Percentiles rank a stretch among this genome's conserved stretches.
Evolutionary conservation across 2,329 filamentous ascomycete genomes (phyloP).

Genomic region (Cladobotryum protrusum): DNA sequence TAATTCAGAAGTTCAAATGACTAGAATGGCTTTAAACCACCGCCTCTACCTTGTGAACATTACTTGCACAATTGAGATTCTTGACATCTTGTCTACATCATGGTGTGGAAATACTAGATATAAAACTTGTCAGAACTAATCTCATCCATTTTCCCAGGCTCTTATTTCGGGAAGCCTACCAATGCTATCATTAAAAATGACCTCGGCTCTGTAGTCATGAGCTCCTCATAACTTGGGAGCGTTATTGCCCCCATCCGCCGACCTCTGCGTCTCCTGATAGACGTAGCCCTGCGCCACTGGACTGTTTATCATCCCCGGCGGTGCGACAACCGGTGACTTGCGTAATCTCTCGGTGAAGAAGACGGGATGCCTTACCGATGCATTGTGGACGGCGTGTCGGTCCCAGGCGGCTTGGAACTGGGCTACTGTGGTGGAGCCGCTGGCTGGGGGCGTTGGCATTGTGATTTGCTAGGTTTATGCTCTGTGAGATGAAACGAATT

Average conservation of each 20-base stretch:
- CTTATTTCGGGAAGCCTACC: too few relatives aligned
- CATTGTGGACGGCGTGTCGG: slow-evolving; percentile 38
- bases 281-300: slow-evolving; percentile 57
- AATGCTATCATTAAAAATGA: too few relatives aligned
- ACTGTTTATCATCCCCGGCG: slow-evolving; percentile 23
- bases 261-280: slow-evolving; percentile 42
- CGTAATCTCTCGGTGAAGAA: slow-evolving; percentile 65
- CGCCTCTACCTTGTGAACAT: too few relatives aligned
- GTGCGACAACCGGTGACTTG: slow-evolving; percentile 41
- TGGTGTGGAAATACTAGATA: too few relatives aligned
- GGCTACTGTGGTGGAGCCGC: slow-evolving; percentile 1
- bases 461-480: not conserved
- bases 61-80: too few relatives aligned
- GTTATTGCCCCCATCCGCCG: slow-evolving; percentile 14
- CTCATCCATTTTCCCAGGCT: too few relatives aligned
- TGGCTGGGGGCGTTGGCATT: slow-evolving; percentile 1
- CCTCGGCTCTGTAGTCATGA: too few relatives aligned
- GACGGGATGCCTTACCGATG: slow-evolving; percentile 62
- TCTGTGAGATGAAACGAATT: not conserved
- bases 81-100: too few relatives aligned
- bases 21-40: too few relatives aligned
- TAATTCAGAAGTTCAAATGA: too few relatives aligned
- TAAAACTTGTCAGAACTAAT: too few relatives aligned
- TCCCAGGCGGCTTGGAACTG: slow-evolving; percentile 21
- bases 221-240: slow-evolving; percentile 32